Percentiles rank a stretch among this genome's conserved stretches.
phyloP scores from a whole-genome alignment of 257 asterid genomes.

The Penstemon eatonii region DNA sequence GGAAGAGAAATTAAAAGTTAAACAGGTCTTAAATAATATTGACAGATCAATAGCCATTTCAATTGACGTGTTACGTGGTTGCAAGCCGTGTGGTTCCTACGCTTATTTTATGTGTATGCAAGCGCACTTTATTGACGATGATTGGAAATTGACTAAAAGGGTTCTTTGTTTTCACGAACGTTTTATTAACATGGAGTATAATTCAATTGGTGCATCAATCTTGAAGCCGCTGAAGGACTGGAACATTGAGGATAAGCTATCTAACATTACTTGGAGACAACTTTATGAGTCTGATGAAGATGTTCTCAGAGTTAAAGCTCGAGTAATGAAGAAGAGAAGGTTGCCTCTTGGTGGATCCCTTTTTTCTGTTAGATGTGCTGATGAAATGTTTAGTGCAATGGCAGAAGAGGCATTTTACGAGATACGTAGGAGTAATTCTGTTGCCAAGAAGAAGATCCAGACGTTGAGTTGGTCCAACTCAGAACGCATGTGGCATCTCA shows the following conservation, averaged over 20 bases:
- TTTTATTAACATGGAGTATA: neutral
- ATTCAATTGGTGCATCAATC: constrained; percentile 12
- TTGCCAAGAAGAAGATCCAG: neutral
- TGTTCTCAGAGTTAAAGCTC: constrained; percentile 11
- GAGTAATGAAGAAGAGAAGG: constrained; percentile 12
- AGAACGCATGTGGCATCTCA: constrained; percentile 22
- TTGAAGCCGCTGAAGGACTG: constrained; percentile 11
- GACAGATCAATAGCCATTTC: constrained; percentile 10
- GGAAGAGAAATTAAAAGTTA: constrained; percentile 11
- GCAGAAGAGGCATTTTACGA: constrained; percentile 25
- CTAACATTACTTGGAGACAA: constrained; percentile 6
- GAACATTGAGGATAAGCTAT: constrained; percentile 17
- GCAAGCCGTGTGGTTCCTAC: neutral
- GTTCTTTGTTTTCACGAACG: constrained; percentile 1
- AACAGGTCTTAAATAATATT: constrained; percentile 6
- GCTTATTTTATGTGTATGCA: constrained; percentile 7
- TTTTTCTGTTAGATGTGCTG: constrained; percentile 27
- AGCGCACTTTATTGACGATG: constrained; percentile 25
- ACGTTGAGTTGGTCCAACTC: neutral
- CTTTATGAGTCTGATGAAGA: constrained; percentile 14
- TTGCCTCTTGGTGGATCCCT: constrained; percentile 11
- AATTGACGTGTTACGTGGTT: neutral
- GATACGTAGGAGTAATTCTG: constrained; percentile 11
- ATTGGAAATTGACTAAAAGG: constrained; percentile 23
- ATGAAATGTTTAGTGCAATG: constrained; percentile 29